phyloP scores from a whole-genome alignment of 306 rosid genomes.

The Pterocarpus macrocarpus region DNA sequence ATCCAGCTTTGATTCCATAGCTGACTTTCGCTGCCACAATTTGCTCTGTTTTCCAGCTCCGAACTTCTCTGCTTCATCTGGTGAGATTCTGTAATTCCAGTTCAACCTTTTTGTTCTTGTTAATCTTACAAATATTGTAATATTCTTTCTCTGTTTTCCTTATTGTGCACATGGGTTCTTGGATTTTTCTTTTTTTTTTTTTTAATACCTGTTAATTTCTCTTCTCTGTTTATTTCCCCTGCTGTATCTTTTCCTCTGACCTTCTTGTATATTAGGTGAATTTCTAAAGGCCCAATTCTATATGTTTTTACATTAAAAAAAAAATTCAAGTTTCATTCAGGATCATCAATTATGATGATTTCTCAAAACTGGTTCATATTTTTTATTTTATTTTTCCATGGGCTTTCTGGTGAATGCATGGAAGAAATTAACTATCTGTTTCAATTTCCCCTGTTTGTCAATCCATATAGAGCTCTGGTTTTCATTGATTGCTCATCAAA shows the following conservation, averaged over 20 bases:
- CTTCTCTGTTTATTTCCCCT: neutral
- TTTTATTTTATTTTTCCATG: neutral
- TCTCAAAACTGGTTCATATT: conserved; percentile 11
- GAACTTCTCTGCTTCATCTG: neutral
- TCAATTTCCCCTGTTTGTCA: conserved; percentile 33
- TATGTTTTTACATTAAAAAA: neutral
- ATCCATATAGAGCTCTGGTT: conserved; percentile 10
- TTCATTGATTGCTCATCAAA: conserved; percentile 5
- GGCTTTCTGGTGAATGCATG: conserved; percentile 7
- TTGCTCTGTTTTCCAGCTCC: conserved; percentile 22
- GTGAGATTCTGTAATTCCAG: conserved; percentile 5
- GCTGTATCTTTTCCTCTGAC: neutral
- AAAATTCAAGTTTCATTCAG: neutral
- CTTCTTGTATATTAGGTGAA: neutral
- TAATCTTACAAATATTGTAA: neutral
- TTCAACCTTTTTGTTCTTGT: neutral
- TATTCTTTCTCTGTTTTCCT: neutral
- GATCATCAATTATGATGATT: conserved; percentile 2
- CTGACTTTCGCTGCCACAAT: too few relatives aligned
- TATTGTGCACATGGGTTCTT: conserved; percentile 4
- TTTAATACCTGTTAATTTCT: conserved; percentile 19
- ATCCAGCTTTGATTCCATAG: neutral
- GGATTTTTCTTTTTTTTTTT: neutral
- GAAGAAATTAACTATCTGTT: conserved; percentile 15
- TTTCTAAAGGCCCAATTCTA: neutral